Evolutionary conservation across 192 early-diverging fungal species (phyloP), one percentile per base, ranked within the genome.

Genomic region (Linnemannia hyalina): DNA sequence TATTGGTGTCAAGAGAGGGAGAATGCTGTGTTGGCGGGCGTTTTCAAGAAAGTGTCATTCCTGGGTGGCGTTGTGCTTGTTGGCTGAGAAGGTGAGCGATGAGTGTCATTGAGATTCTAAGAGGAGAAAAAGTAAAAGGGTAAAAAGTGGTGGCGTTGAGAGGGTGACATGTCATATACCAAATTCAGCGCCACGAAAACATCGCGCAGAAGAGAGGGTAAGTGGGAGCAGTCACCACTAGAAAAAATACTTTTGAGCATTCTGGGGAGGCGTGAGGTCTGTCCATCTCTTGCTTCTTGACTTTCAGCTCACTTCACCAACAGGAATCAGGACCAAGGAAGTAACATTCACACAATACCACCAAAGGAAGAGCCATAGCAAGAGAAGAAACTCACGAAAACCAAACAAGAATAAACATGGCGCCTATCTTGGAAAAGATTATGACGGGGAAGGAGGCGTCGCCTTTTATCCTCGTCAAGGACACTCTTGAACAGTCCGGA

Each of bases 401-500:
- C 11, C 11, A 11, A 65, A 4, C 32, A 11, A 29, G 26, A 65
- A 32, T 23, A 60, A 29, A 29, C 5, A 80, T 86, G 84, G 75
- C 84, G 13, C 75, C 84, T 15, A 72, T 86, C 10, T 52, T 86
- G 38, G 84, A 86, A 75, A 80, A 65, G 72, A 86, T 86, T 38
- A 29, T 86, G 7, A 46, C 75, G 8, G 80, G 75, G 23, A 86
- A 86, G 76, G 84, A 86, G 68, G 15, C 76, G 0, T 86, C 84
- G 47, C 80, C 84, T 13, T 86, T 78, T 68, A 74, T 86, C 36
- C 76, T 86, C 6, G 75, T 86, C 63, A 86, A 86, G 52, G 84
- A 86, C 72, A 78, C 84, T 0, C 72, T 86, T 20, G 84, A 86
- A 23, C 84, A 86, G 47, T 86, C 84, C 9, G 84, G 84, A 10